Percentiles rank a stretch among this genome's conserved stretches.
These are phyloP conservation scores for Laburnicola sp. DNA, from an alignment of 2,329 filamentous ascomycete genomes.

Conservation along the genomic window DNA sequence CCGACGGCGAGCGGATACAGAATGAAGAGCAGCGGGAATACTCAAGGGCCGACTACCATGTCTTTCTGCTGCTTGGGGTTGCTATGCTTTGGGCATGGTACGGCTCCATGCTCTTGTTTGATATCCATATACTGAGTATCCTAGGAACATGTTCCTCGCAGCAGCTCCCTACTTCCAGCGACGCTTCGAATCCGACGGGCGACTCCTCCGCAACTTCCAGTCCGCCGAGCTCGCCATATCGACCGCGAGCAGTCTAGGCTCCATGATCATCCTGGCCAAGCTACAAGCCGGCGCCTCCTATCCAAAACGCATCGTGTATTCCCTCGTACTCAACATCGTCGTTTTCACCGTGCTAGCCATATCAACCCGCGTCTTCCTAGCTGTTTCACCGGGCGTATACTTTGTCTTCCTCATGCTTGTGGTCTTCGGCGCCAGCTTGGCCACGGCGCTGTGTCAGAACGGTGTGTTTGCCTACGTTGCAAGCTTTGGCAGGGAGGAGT, in stretches of 20 bases:
- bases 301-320: slow-evolving; percentile 77
- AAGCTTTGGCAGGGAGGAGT: slow-evolving; percentile 81
- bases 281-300: slow-evolving; percentile 84
- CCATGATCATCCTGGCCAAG: slow-evolving; percentile 76
- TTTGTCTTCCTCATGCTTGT: slow-evolving; percentile 80
- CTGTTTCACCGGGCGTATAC: slow-evolving; percentile 66
- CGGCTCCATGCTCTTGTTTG: slow-evolving; percentile 27
- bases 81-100: slow-evolving; percentile 99
- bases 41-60: slow-evolving; percentile 82
- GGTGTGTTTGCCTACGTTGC: slow-evolving; percentile 90
- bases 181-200: slow-evolving; percentile 72
- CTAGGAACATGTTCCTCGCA: slow-evolving; percentile 97
- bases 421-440: slow-evolving; percentile 77
- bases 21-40: slow-evolving; percentile 54
- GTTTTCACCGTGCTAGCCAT: slow-evolving; percentile 77
- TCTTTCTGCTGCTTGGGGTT: slow-evolving; percentile 83
- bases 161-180: slow-evolving; percentile 89
- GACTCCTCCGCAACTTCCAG: slow-evolving; percentile 82
- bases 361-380: slow-evolving; percentile 72
- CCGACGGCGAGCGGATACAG: slow-evolving; percentile 41
- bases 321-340: slow-evolving; percentile 74
- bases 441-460: slow-evolving; percentile 87
- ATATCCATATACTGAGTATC: slow-evolving; percentile 14
- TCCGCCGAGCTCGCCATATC: slow-evolving; percentile 85
- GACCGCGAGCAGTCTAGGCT: slow-evolving; percentile 76